Conservation (phyloP, 768 basidiomycete genomes). For the Tulasnella sp. region DNA sequence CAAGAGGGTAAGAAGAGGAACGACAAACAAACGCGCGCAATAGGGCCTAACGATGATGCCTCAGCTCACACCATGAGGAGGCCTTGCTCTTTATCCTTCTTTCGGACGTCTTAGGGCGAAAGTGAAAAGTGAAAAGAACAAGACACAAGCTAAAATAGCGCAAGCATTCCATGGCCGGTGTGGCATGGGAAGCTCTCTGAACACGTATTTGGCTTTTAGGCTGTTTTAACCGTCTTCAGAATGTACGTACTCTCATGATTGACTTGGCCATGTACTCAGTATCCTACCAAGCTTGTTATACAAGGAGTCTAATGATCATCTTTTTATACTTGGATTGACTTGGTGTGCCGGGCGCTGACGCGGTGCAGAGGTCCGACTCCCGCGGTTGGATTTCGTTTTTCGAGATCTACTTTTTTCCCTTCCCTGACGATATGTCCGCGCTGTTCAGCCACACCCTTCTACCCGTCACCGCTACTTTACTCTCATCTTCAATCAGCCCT, state of each 20-base stretch:
- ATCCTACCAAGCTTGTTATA: background rate
- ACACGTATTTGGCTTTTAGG: conserved; percentile 1
- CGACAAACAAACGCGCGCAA: conserved; percentile 1
- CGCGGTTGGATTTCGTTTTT: background rate
- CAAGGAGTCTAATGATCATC: background rate
- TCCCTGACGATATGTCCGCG: background rate
- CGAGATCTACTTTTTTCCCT: background rate
- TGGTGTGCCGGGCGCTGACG: background rate
- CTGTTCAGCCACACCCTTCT: background rate
- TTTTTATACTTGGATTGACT: background rate
- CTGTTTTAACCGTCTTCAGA: background rate
- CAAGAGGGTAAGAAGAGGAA: background rate
- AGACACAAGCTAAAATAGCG: background rate
- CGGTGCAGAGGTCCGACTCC: background rate
- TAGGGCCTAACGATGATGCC: background rate
- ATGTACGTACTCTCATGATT: background rate
- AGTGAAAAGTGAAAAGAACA: background rate
- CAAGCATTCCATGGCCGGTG: too few relatives aligned
- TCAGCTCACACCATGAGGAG: background rate
- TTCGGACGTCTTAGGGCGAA: background rate
- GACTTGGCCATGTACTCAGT: background rate
- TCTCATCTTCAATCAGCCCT: background rate
- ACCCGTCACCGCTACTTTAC: background rate
- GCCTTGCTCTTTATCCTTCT: conserved; percentile 2
- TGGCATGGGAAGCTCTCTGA: too few relatives aligned